Evolutionary conservation across 2,329 filamentous ascomycete species (phyloP).

Genomic region (Fusarium musae): DNA sequence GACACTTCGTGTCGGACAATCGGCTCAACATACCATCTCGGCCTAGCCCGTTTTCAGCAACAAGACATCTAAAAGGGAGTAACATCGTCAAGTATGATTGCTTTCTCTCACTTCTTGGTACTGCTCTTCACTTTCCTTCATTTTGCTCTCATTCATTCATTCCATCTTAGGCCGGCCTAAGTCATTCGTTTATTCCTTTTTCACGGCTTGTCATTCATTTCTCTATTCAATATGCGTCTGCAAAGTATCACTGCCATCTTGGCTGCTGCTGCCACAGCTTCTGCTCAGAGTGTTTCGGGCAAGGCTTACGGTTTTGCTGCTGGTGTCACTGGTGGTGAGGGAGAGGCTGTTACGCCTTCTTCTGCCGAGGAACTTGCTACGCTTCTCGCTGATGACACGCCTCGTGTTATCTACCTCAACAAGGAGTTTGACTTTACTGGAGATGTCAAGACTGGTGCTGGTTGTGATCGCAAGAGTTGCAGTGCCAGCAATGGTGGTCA

Average conservation of each 20-base stretch:
- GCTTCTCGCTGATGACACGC: slow-evolving; percentile 43
- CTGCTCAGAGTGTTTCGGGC: slow-evolving; percentile 45
- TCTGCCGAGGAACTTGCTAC: slow-evolving; percentile 57
- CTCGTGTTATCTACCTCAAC: slow-evolving; percentile 41
- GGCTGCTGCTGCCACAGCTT: slow-evolving; percentile 32
- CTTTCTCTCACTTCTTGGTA: neutral
- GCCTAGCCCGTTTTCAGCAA: neutral
- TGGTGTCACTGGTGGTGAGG: slow-evolving; percentile 62
- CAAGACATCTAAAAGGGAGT: neutral
- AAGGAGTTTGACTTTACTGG: slow-evolving; percentile 46
- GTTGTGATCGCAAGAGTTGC: slow-evolving; percentile 47
- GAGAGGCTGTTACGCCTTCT: slow-evolving; percentile 55
- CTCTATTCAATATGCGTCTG: slow-evolving; percentile 1
- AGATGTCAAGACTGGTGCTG: slow-evolving; percentile 34
- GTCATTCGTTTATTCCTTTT: slow-evolving; percentile 1
- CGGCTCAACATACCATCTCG: neutral
- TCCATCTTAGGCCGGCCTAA: slow-evolving; percentile 12
- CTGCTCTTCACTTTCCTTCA: neutral
- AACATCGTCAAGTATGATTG: neutral
- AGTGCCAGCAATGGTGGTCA: slow-evolving; percentile 44
- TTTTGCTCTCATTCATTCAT: neutral
- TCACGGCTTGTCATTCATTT: neutral
- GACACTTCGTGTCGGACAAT: neutral
- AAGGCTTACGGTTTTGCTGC: slow-evolving; percentile 47
- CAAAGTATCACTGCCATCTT: slow-evolving; percentile 18